Evolutionary conservation across 257 asterid species (phyloP).

Genomic region (Verbena officinalis): DNA sequence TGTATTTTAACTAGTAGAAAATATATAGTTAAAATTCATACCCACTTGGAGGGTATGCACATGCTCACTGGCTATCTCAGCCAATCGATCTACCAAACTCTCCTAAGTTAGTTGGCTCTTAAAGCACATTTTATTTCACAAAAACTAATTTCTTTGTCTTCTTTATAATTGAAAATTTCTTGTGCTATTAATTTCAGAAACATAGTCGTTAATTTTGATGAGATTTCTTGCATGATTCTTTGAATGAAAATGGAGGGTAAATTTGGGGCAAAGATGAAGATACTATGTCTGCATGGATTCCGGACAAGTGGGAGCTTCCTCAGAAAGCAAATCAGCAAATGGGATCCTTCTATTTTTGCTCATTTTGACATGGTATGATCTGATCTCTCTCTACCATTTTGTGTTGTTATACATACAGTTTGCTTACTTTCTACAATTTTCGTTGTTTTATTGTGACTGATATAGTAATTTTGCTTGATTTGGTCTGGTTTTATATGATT

Average conservation of each 20-base stretch:
- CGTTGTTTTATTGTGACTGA: too few species aligned
- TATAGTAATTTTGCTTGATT: too few species aligned
- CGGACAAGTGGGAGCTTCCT: constrained; percentile 71
- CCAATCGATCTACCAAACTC: constrained; percentile 41
- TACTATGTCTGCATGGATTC: constrained; percentile 71
- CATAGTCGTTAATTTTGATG: not conserved
- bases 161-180: not conserved
- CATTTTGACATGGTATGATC: constrained; percentile 56
- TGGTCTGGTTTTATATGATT: too few species aligned
- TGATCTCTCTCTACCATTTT: too few species aligned
- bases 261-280: constrained; percentile 45
- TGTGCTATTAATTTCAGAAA: not conserved
- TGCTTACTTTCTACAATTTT: too few species aligned
- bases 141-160: not conserved
- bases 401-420: too few species aligned
- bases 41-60: constrained; percentile 6
- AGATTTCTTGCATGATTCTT: not conserved
- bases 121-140: constrained; percentile 3
- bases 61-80: constrained; percentile 25
- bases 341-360: constrained; percentile 65
- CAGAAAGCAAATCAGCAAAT: constrained; percentile 65
- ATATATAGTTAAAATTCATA: too few species aligned
- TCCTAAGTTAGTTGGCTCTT: constrained; percentile 27
- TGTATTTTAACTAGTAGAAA: too few species aligned
- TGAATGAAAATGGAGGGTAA: constrained; percentile 30